A percentile compares a stretch with the other conserved stretches of the same genome.
Evolutionary conservation across 306 rosid genomes (phyloP).

Genomic region (Quercus rubra): DNA sequence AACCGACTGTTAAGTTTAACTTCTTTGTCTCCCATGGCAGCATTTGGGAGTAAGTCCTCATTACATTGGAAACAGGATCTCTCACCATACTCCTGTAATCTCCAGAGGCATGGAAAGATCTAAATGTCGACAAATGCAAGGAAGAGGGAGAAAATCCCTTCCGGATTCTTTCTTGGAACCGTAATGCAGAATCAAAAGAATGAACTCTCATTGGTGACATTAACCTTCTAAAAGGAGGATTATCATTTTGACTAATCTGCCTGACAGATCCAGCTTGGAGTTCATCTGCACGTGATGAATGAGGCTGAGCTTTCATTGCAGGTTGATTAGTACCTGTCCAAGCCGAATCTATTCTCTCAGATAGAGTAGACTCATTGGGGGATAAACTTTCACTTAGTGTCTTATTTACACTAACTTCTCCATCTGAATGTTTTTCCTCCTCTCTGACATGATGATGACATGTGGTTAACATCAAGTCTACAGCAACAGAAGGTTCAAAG

Average conservation of each 20-base stretch:
- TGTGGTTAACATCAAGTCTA: slow-evolving; percentile 17
- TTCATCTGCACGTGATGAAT: slow-evolving; percentile 29
- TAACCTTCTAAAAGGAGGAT: slow-evolving; percentile 50
- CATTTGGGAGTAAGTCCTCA: slow-evolving; percentile 47
- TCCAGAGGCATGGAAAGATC: slow-evolving; percentile 90
- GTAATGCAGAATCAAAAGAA: slow-evolving; percentile 84
- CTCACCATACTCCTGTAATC: slow-evolving; percentile 78
- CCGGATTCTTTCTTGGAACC: slow-evolving; percentile 57
- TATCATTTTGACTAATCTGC: slow-evolving; percentile 32
- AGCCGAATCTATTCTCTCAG: slow-evolving; percentile 93
- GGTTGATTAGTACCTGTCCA: slow-evolving; percentile 86
- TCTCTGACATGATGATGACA: slow-evolving; percentile 29
- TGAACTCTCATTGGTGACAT: slow-evolving; percentile 61
- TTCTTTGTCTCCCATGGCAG: slow-evolving; percentile 67
- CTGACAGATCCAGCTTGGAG: slow-evolving; percentile 27
- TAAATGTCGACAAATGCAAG: slow-evolving; percentile 48
- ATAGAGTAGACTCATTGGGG: slow-evolving; percentile 60
- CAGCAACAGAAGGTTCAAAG: slow-evolving; percentile 30
- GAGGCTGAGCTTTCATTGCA: slow-evolving; percentile 28
- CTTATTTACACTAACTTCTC: slow-evolving; percentile 27
- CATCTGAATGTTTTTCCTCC: slow-evolving; percentile 46
- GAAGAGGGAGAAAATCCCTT: slow-evolving; percentile 53
- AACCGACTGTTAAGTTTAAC: slow-evolving; percentile 48
- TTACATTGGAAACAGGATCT: slow-evolving; percentile 63
- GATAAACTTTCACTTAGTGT: slow-evolving; percentile 31